phyloP scores from a whole-genome alignment of 805 yeast genomes.

The Yarrowia hollandica region DNA sequence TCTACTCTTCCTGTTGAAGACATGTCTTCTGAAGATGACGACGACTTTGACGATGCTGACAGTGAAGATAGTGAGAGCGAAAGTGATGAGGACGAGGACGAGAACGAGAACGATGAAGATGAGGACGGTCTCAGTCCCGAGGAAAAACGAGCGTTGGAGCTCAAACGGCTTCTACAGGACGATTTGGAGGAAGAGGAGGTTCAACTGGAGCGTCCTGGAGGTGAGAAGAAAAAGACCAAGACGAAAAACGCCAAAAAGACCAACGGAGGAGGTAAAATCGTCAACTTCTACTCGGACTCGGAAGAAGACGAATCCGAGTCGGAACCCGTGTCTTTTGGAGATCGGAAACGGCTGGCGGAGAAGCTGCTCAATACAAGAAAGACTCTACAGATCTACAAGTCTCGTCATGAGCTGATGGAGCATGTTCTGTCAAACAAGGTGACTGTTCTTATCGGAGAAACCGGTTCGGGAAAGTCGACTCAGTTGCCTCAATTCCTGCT shows the following conservation, averaged over 20 bases:
- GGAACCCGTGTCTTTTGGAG: not conserved
- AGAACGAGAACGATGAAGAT: not conserved
- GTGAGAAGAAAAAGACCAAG: not conserved
- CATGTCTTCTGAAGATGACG: constrained; percentile 8
- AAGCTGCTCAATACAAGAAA: constrained; percentile 54
- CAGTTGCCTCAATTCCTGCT: constrained; percentile 93
- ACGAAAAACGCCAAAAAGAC: not conserved
- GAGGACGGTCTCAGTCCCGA: not conserved
- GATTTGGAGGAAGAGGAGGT: not conserved
- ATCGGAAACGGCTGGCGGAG: constrained; percentile 41
- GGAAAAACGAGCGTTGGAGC: constrained; percentile 12
- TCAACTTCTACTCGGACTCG: constrained; percentile 33
- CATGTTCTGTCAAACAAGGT: constrained; percentile 61
- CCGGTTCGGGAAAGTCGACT: constrained; percentile 97
- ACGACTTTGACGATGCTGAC: constrained; percentile 22
- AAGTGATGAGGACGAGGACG: too few relatives aligned
- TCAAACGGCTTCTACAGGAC: constrained; percentile 6
- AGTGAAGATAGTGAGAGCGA: not conserved
- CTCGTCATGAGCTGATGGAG: constrained; percentile 60
- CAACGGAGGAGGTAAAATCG: not conserved
- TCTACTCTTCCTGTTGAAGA: not conserved
- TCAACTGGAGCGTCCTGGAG: not conserved
- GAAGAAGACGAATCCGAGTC: constrained; percentile 30
- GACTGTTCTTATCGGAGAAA: constrained; percentile 87
- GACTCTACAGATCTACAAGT: constrained; percentile 73